Base-by-base conservation (phyloP, 1,284 basidiomycete genomes). In the Mrakiaceae sp. region DNA sequence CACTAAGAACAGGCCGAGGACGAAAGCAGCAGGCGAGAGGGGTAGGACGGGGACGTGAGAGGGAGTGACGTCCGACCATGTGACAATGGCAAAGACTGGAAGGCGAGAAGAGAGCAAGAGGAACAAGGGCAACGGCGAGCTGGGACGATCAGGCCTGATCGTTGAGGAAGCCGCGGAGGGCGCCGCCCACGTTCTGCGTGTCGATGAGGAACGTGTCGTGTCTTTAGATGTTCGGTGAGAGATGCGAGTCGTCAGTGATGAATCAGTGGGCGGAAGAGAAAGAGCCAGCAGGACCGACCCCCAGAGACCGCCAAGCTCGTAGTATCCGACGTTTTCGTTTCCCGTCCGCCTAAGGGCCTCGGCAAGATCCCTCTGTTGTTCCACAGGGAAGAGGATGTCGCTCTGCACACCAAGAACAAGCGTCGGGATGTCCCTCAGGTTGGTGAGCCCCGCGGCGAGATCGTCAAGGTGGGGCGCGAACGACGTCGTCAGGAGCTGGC, bases 261-360 rank as follows among this genome's bases (percentile, higher is more conserved):
- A 16, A 47, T 50, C 51, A 53, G 47, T 10, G 39, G 42, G 3
- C n/a, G n/a, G 5, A 5, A 44, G 49, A 48, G 52, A 39, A 39
- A 49, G 48, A 14, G 16, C 16, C 51, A 46, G 10, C 43, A 9
- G 6, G 5, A 67, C 72, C 67, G 78, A 78, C 10, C 96, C 96
- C 90, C 93, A 98, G 12, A 98, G 94, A 4, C 95, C 93, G 51
- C 96, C 94, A 7, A 98, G 82, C 78, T 98, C 96, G 76, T 95
- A 98, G 77, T 98, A 98, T 66, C 89, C 87, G 46, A 99, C 96
- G 67, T 82, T 79, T 27, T 83, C 77, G 75, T 95, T 95, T 0
- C 95, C 95, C 2, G 87, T 84, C 81, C 94, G 83, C 67, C 91
- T 82, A 68, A 99, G 77, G 44, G 93, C 94, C 75, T 98, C 93